Percentiles rank a stretch among this genome's conserved stretches.
Evolutionary conservation across 331 rosid species (phyloP).

Genomic region (Pyracantha coccinea): DNA sequence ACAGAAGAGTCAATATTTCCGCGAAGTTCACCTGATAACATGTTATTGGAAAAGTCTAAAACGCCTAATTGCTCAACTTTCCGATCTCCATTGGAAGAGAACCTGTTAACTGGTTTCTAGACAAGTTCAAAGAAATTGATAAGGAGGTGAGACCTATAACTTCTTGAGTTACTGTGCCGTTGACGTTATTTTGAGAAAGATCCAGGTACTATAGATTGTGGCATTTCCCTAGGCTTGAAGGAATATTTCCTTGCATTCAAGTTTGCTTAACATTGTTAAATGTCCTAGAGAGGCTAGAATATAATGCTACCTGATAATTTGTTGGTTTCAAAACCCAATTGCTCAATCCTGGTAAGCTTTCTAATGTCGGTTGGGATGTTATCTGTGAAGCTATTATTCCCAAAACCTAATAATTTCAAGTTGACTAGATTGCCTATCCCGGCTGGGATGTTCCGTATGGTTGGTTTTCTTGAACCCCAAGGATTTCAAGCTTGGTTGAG

Average conservation of each 20-base stretch:
- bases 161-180: neutral
- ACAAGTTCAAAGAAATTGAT: neutral
- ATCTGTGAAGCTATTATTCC: no score
- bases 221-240: no score
- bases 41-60: neutral
- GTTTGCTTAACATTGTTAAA: no score
- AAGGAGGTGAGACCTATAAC: neutral
- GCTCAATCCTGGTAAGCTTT: no score
- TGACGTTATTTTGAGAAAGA: neutral
- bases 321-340: no score
- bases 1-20: neutral
- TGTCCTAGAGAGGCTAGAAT: no score
- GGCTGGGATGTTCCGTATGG: neutral
- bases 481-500: neutral
- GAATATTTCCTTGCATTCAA: no score
- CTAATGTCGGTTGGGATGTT: no score
- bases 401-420: neutral
- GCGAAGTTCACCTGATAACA: neutral
- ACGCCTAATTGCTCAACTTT: neutral
- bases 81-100: neutral
- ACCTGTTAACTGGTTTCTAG: neutral
- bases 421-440: neutral
- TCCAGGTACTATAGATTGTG: neutral
- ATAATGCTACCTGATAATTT: no score
- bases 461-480: neutral